Percentiles rank a stretch among this genome's conserved stretches.
Evolutionary conservation across 2,329 filamentous ascomycete genomes (phyloP).

Genomic region (Paramyrothecium sp.): DNA sequence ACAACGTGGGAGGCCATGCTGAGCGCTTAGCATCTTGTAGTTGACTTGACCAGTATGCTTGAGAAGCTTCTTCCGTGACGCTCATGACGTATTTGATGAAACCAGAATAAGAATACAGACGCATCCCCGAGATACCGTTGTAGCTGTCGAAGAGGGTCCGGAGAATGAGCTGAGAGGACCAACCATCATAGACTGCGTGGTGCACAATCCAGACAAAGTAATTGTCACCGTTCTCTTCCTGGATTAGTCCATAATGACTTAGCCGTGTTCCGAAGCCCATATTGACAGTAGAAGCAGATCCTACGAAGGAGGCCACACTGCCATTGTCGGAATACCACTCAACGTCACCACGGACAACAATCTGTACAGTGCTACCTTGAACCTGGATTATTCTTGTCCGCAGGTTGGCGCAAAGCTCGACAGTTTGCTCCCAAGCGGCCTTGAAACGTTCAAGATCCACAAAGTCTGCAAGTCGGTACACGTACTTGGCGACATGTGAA

Average conservation of each 20-base stretch:
- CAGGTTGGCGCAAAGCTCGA: background rate
- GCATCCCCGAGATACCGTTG: background rate
- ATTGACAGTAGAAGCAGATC: background rate
- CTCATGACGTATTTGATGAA: conserved; percentile 41
- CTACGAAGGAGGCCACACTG: no score
- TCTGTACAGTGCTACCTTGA: background rate
- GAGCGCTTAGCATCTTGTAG: conserved; percentile 21
- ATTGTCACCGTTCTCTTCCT: background rate
- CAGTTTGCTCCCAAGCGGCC: background rate
- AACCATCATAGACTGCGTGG: conserved; percentile 51
- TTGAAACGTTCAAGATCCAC: conserved; percentile 1
- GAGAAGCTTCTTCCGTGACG: conserved; percentile 10
- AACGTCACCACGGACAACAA: background rate
- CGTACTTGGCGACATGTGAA: background rate
- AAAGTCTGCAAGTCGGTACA: background rate
- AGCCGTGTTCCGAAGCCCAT: conserved; percentile 2
- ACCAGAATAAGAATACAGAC: conserved; percentile 28
- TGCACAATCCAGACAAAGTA: conserved; percentile 16
- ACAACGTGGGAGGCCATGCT: background rate
- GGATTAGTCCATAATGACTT: background rate
- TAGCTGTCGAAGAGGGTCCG: conserved; percentile 6
- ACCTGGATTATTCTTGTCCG: conserved; percentile 1
- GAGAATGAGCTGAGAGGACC: conserved; percentile 39
- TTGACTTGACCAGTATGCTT: conserved; percentile 36
- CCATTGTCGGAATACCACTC: background rate